These are phyloP conservation scores for Ballota nigra DNA, from an alignment of 257 asterid genomes.

Conservation along the genomic window DNA sequence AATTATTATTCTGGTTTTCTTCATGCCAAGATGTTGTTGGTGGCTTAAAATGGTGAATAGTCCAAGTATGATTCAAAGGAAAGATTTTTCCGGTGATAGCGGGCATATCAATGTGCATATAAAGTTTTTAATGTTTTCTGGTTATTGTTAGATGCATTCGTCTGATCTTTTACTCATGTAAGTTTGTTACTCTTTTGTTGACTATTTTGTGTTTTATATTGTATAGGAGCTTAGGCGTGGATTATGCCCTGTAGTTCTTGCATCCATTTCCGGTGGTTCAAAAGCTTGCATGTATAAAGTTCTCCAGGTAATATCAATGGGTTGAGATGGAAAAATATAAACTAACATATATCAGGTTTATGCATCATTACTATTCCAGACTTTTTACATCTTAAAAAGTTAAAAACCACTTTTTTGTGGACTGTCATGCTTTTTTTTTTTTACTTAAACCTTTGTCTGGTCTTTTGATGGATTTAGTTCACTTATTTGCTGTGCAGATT, in stretches of 20 bases:
- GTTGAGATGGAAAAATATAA: neutral
- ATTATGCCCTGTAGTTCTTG: conserved; percentile 73
- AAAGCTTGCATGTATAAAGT: conserved; percentile 92
- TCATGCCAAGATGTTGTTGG: neutral
- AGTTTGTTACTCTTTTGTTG: conserved; percentile 10
- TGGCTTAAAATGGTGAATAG: neutral
- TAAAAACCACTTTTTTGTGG: neutral
- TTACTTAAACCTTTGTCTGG: neutral
- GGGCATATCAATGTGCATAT: neutral
- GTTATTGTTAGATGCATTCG: neutral
- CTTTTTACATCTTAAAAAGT: neutral
- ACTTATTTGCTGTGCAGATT: conserved; percentile 48
- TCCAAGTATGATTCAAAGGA: neutral
- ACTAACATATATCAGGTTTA: neutral
- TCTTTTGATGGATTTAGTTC: conserved; percentile 15
- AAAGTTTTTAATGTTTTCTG: neutral
- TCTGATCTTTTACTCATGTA: neutral
- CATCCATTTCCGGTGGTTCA: conserved; percentile 81
- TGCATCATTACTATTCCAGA: neutral
- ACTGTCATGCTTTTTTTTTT: conserved; percentile 5
- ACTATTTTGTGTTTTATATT: conserved; percentile 16
- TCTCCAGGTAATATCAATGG: conserved; percentile 59
- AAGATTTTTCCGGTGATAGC: neutral
- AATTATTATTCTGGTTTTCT: neutral
- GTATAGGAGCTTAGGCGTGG: conserved; percentile 68